Evolutionary conservation across 1,139 yeast species (phyloP).

Genomic region (Hemisphaericaspora xylofermentans): DNA sequence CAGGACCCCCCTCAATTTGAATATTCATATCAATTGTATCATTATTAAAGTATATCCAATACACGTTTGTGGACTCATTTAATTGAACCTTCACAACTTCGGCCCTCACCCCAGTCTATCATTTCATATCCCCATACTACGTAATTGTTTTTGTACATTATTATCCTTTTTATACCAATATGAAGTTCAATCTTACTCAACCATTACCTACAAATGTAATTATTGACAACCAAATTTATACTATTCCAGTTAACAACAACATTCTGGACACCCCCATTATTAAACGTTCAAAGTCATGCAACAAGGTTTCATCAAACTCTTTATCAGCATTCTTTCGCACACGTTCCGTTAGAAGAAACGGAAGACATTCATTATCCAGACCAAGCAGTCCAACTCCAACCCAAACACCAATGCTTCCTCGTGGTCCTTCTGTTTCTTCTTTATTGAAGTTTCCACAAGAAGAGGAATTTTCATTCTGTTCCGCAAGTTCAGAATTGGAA

Average conservation of each 20-base stretch:
- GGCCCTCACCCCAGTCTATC: constrained; percentile 34
- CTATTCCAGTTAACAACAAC: constrained; percentile 16
- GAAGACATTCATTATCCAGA: background rate
- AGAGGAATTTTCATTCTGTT: constrained; percentile 21
- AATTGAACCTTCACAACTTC: constrained; percentile 15
- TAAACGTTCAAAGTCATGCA: constrained; percentile 17
- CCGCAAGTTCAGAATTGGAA: constrained; percentile 31
- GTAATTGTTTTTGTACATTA: background rate
- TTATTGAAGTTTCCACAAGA: constrained; percentile 10
- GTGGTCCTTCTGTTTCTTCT: background rate
- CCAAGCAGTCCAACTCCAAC: constrained; percentile 3
- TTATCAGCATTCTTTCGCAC: constrained; percentile 12
- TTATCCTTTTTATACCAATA: constrained; percentile 4
- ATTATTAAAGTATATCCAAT: background rate
- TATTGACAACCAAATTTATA: constrained; percentile 26
- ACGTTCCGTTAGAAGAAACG: constrained; percentile 3
- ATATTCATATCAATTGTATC: background rate
- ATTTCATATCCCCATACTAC: constrained; percentile 10
- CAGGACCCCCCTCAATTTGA: background rate
- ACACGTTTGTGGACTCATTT: background rate
- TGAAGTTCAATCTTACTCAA: constrained; percentile 19
- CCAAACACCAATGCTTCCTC: background rate
- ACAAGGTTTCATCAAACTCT: constrained; percentile 10
- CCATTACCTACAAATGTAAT: constrained; percentile 26
- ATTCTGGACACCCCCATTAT: constrained; percentile 8